A percentile compares a stretch with the other conserved stretches of the same genome.
These are phyloP conservation scores for Cicer cuneatum DNA, from an alignment of 306 rosid species.

Conservation along the genomic window DNA sequence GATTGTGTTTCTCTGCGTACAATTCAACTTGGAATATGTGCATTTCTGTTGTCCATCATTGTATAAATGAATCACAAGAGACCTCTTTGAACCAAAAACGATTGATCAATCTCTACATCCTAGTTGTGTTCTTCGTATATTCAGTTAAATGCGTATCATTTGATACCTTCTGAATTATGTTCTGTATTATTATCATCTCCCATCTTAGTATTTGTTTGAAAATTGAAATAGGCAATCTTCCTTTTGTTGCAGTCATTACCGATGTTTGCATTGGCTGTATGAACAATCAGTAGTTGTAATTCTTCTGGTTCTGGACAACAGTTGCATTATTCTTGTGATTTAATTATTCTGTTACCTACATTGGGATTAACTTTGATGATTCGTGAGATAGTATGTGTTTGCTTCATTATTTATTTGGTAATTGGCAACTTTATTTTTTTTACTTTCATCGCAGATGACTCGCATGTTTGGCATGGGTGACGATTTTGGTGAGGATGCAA, in stretches of 20 bases:
- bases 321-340: conserved; percentile 16
- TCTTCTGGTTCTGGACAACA: neutral
- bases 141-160: conserved; percentile 1
- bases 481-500: conserved; percentile 93
- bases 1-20: conserved; percentile 4
- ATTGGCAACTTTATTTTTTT: conserved; percentile 1
- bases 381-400: conserved; percentile 14
- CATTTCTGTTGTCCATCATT: conserved; percentile 30
- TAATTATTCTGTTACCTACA: conserved; percentile 9
- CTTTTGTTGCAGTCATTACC: neutral
- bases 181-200: neutral
- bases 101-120: conserved; percentile 11
- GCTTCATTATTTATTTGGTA: conserved; percentile 30
- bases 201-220: neutral
- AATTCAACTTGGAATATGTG: conserved; percentile 27
- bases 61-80: conserved; percentile 8
- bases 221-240: conserved; percentile 15
- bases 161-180: conserved; percentile 19
- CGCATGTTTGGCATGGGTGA: conserved; percentile 93
- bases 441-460: conserved; percentile 67
- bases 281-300: neutral
- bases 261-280: conserved; percentile 18
- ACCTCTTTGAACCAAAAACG: conserved; percentile 22
- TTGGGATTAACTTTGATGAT: conserved; percentile 32
- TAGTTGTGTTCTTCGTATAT: conserved; percentile 7